phyloP scores from a whole-genome alignment of 768 basidiomycete species.

The Mycena kentingensis region DNA sequence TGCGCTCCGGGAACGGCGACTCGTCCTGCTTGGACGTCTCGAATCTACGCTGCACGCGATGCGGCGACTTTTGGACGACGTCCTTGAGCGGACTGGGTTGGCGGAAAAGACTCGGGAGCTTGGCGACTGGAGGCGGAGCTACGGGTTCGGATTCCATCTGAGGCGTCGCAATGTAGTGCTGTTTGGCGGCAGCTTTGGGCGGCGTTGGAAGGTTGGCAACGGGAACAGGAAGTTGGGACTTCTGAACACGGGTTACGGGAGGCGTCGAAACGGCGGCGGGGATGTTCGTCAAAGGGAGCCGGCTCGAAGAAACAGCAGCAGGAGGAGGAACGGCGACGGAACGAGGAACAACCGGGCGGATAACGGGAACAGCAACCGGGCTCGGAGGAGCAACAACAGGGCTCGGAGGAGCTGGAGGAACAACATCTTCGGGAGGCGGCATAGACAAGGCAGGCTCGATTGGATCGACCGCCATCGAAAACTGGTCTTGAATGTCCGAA shows the following conservation, averaged over 20 bases:
- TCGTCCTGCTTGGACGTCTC: background rate
- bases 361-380: background rate
- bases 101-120: conserved; percentile 2
- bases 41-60: background rate
- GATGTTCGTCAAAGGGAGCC: too few species aligned
- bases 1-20: conserved; percentile 16
- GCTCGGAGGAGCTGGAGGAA: conserved; percentile 4
- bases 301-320: too few species aligned
- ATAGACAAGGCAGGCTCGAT: background rate
- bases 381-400: background rate
- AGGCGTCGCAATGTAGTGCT: conserved; percentile 1
- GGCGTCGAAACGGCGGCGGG: too few species aligned
- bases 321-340: conserved; percentile 24
- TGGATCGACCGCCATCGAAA: background rate
- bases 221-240: conserved; percentile 1
- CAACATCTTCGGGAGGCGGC: background rate
- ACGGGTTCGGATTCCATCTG: background rate
- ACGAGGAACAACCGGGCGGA: conserved; percentile 1
- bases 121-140: conserved; percentile 2
- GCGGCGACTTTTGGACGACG: background rate
- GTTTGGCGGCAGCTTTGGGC: background rate
- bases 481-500: background rate
- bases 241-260: conserved; percentile 1
- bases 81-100: background rate
- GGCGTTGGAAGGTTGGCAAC: background rate